Evolutionary conservation across 441 rosid species (phyloP).

Genomic region (Gossypium davidsonii): DNA sequence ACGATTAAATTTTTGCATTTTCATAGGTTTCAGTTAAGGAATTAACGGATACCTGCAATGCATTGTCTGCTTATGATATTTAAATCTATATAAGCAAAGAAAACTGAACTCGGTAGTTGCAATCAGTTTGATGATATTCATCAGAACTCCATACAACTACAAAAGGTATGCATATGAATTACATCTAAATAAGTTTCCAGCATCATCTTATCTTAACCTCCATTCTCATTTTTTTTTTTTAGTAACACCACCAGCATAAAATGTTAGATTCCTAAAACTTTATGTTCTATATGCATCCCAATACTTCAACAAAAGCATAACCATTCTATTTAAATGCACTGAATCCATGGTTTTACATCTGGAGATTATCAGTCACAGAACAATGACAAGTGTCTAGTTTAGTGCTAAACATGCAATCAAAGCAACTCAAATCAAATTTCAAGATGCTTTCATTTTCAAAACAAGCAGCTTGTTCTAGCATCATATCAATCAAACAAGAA

Average conservation of each 20-base stretch:
- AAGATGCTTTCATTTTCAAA: constrained; percentile 12
- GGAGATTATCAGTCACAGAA: not conserved
- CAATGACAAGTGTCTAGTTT: not conserved
- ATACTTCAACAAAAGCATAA: not conserved
- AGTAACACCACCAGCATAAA: not conserved
- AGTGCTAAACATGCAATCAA: not conserved
- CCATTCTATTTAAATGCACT: not conserved
- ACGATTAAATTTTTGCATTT: too few relatives aligned
- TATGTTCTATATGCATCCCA: not conserved
- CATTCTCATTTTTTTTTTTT: not conserved
- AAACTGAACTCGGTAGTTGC: too few relatives aligned
- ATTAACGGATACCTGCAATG: too few relatives aligned
- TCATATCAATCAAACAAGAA: constrained; percentile 13
- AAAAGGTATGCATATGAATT: too few relatives aligned
- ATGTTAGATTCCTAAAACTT: not conserved
- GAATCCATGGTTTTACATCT: not conserved
- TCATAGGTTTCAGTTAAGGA: too few relatives aligned
- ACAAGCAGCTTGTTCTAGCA: constrained; percentile 7
- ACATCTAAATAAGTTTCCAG: too few relatives aligned
- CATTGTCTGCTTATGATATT: too few relatives aligned
- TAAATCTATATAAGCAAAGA: too few relatives aligned
- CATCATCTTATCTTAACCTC: too few relatives aligned
- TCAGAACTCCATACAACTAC: too few relatives aligned
- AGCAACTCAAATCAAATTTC: not conserved
- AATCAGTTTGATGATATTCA: too few relatives aligned